Percentiles rank a stretch among this genome's conserved stretches.
phyloP scores from a whole-genome alignment of 495 filamentous ascomycete species.

The Annulohypoxylon bovei region DNA sequence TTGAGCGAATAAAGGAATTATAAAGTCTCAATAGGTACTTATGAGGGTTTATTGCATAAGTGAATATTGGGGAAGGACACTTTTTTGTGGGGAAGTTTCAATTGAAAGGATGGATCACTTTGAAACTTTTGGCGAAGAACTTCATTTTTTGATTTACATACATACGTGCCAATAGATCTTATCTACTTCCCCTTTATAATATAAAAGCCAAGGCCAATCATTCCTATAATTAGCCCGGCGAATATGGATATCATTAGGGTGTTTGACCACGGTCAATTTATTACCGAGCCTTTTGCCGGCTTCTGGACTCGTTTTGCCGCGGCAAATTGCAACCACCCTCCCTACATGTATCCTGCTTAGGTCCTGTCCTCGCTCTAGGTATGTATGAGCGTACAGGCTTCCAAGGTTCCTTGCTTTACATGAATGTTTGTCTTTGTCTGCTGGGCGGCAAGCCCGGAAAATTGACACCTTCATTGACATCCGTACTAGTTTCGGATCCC shows the following conservation, averaged over 20 bases:
- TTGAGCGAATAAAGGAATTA: too few relatives aligned
- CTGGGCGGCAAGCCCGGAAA: slow-evolving; percentile 7
- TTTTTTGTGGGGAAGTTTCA: too few relatives aligned
- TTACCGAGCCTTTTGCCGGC: slow-evolving; percentile 37
- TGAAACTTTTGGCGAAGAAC: too few relatives aligned
- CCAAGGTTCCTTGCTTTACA: background rate
- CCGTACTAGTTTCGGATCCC: slow-evolving; percentile 4
- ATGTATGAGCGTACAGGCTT: slow-evolving; percentile 7
- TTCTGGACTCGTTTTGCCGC: slow-evolving; percentile 26
- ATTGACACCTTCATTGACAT: slow-evolving; percentile 1
- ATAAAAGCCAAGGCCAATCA: background rate
- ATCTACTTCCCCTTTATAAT: background rate
- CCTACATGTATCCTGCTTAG: slow-evolving; percentile 9
- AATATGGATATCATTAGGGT: background rate
- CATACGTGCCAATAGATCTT: background rate
- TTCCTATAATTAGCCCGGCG: background rate
- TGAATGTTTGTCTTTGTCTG: background rate
- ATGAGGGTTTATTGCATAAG: too few relatives aligned
- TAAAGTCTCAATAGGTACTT: too few relatives aligned
- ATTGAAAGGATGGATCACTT: too few relatives aligned
- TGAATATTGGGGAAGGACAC: too few relatives aligned
- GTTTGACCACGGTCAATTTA: slow-evolving; percentile 6
- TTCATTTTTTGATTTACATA: too few relatives aligned
- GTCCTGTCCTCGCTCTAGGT: background rate
- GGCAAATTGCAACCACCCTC: slow-evolving; percentile 18